These are phyloP conservation scores for Magnusiomyces clavatus DNA, from an alignment of 1,139 yeast genomes.

Conservation along the genomic window DNA sequence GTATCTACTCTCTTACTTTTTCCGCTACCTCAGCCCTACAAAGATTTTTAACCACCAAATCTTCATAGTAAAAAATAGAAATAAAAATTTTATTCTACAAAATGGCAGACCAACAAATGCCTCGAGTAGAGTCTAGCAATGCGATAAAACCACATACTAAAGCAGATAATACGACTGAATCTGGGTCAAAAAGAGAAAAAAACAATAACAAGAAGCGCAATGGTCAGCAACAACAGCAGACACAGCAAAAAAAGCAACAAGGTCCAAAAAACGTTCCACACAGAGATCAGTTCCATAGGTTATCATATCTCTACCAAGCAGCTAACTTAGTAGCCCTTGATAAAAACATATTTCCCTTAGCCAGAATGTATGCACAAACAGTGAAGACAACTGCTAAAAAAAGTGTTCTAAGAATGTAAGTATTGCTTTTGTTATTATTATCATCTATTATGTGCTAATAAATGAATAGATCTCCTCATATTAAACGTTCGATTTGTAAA, in stretches of 20 bases:
- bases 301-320: constrained; percentile 50
- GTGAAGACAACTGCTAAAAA: constrained; percentile 48
- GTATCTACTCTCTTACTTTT: too few species aligned
- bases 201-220: too few species aligned
- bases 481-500: constrained; percentile 4
- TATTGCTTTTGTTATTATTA: background rate
- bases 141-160: too few species aligned
- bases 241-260: constrained; percentile 1
- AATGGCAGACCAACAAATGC: too few species aligned
- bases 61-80: too few species aligned
- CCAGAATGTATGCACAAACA: constrained; percentile 40
- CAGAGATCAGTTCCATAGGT: constrained; percentile 51
- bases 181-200: background rate
- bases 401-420: constrained; percentile 47
- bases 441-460: background rate
- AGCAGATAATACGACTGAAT: background rate
- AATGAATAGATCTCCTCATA: constrained; percentile 1
- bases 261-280: constrained; percentile 36
- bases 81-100: too few species aligned
- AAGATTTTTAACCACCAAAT: too few species aligned
- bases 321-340: constrained; percentile 30
- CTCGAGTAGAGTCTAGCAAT: too few species aligned
- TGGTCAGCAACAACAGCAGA: constrained; percentile 1
- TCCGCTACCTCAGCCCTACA: too few species aligned
- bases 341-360: constrained; percentile 8